Conservation (phyloP, 768 basidiomycete species). For the Mycena pura region DNA sequence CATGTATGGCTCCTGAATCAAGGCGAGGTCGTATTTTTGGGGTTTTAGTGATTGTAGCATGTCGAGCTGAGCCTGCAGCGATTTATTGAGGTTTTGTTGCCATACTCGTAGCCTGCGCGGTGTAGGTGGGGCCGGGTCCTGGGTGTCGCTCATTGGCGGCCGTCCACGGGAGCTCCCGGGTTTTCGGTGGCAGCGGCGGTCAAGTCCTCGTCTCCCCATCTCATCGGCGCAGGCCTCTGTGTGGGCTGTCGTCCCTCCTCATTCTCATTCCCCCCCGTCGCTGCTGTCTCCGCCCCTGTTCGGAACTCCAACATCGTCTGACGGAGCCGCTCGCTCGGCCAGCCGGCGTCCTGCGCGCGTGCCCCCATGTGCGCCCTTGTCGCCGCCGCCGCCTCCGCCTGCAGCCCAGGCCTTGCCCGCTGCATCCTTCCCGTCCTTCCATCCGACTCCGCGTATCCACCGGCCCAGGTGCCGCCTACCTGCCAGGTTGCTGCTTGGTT, state of each 20-base stretch:
- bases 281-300: too few species aligned
- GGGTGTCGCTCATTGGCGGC: background rate
- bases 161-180: background rate
- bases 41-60: conserved; percentile 8
- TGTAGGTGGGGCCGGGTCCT: background rate
- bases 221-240: too few species aligned
- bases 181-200: too few species aligned
- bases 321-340: background rate
- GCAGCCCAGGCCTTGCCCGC: background rate
- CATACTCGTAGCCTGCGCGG: conserved; percentile 17
- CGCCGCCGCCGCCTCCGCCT: background rate
- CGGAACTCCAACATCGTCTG: too few species aligned
- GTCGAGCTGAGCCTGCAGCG: conserved; percentile 9
- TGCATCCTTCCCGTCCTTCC: background rate
- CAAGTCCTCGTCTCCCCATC: too few species aligned
- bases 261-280: too few species aligned
- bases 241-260: too few species aligned
- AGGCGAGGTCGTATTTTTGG: conserved; percentile 27
- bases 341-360: too few species aligned
- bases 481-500: too few species aligned
- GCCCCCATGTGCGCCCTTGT: background rate
- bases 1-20: conserved; percentile 40
- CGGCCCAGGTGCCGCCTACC: too few species aligned
- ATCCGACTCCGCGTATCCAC: background rate
- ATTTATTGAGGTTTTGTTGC: conserved; percentile 38